phyloP scores from a whole-genome alignment of 306 rosid genomes.

The Purshia tridentata region DNA sequence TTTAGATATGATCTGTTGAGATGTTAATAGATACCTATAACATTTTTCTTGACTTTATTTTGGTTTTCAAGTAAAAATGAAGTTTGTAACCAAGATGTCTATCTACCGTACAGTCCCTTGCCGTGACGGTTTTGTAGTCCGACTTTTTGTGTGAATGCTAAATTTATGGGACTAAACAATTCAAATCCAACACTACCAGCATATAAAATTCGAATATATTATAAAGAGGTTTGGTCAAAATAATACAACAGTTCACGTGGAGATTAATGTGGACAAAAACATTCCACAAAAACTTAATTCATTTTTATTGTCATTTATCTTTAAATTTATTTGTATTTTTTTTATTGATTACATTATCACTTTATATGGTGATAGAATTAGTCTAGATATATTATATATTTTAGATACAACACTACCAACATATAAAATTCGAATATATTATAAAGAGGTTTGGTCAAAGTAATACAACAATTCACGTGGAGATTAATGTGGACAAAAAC shows the following conservation, averaged over 20 bases:
- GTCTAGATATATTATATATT: too few relatives aligned
- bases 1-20: too few relatives aligned
- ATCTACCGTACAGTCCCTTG: background rate
- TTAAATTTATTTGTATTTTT: too few relatives aligned
- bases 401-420: background rate
- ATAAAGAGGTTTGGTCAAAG: slow-evolving; percentile 13
- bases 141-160: background rate
- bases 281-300: too few relatives aligned
- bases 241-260: slow-evolving; percentile 8
- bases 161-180: background rate
- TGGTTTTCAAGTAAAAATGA: too few relatives aligned
- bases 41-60: too few relatives aligned
- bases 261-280: background rate
- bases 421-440: background rate
- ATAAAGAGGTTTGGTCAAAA: slow-evolving; percentile 13
- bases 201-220: background rate
- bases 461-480: slow-evolving; percentile 8
- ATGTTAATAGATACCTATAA: too few relatives aligned
- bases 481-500: background rate
- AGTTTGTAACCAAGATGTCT: too few relatives aligned
- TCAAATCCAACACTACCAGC: background rate
- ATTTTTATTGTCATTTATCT: too few relatives aligned
- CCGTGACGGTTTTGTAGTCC: slow-evolving; percentile 10
- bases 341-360: too few relatives aligned
- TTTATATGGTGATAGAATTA: too few relatives aligned